Evolutionary conservation across 2,329 filamentous ascomycete genomes (phyloP).

Genomic region (Xylariaceae sp.): DNA sequence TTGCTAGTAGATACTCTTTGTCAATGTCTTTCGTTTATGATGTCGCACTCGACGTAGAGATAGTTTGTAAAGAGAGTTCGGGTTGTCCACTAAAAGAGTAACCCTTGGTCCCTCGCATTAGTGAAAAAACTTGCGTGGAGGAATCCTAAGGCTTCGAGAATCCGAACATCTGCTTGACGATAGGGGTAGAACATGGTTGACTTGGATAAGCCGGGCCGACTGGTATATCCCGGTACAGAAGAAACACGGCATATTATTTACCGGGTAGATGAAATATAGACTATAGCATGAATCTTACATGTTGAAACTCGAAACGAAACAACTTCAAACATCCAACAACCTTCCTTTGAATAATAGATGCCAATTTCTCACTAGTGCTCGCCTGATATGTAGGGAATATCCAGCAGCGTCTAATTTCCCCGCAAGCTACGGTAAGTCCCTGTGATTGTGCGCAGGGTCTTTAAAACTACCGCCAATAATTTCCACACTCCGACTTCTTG

Average conservation of each 20-base stretch:
- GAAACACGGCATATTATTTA: background rate
- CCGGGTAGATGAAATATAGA: background rate
- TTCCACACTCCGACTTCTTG: background rate
- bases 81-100: too few relatives aligned
- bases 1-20: too few relatives aligned
- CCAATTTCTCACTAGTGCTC: background rate
- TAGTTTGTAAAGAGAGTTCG: too few relatives aligned
- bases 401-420: background rate
- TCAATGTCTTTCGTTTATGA: too few relatives aligned
- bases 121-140: too few relatives aligned
- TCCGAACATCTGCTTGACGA: too few relatives aligned
- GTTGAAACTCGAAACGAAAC: conserved; percentile 23
- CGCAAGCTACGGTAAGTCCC: background rate
- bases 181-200: too few relatives aligned
- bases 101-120: too few relatives aligned
- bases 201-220: background rate
- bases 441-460: background rate
- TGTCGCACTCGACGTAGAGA: too few relatives aligned
- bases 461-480: background rate
- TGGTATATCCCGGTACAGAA: background rate
- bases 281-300: background rate
- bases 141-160: too few relatives aligned
- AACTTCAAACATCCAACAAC: background rate
- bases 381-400: background rate
- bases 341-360: background rate